Conservation (phyloP, 768 basidiomycete genomes). For the Cystobasidium ongulense region DNA sequence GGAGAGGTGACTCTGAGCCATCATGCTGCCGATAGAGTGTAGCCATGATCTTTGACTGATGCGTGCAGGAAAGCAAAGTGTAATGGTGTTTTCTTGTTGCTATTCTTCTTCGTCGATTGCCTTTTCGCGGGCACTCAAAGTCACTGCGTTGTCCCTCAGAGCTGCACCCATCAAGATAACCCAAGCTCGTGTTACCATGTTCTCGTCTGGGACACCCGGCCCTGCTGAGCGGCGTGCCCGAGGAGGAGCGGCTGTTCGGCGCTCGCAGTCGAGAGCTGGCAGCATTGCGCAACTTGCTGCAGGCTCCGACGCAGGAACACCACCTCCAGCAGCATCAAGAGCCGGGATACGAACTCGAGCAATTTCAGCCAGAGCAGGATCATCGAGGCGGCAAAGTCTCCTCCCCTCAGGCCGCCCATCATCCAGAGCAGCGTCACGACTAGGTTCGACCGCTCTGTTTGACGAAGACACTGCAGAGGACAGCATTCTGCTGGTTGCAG, state of each 20-base stretch:
- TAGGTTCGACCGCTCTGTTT: neutral
- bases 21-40: neutral
- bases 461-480: neutral
- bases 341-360: neutral
- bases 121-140: too few relatives aligned
- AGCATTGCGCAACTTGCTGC: neutral
- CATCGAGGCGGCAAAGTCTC: neutral
- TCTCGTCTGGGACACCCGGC: constrained; percentile 11
- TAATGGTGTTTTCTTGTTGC: too few relatives aligned
- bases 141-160: too few relatives aligned
- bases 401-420: neutral
- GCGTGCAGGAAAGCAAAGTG: too few relatives aligned
- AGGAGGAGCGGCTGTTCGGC: constrained; percentile 9
- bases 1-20: constrained; percentile 10
- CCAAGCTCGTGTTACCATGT: neutral
- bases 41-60: too few relatives aligned
- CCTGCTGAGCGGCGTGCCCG: neutral
- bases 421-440: neutral
- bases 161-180: too few relatives aligned
- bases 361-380: neutral
- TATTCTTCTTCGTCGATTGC: too few relatives aligned
- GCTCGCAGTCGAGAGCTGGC: constrained; percentile 20
- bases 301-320: neutral
- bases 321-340: neutral
- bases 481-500: neutral